Evolutionary conservation across 768 basidiomycete genomes (phyloP).

Genomic region (Rhizopogon vesiculosus): DNA sequence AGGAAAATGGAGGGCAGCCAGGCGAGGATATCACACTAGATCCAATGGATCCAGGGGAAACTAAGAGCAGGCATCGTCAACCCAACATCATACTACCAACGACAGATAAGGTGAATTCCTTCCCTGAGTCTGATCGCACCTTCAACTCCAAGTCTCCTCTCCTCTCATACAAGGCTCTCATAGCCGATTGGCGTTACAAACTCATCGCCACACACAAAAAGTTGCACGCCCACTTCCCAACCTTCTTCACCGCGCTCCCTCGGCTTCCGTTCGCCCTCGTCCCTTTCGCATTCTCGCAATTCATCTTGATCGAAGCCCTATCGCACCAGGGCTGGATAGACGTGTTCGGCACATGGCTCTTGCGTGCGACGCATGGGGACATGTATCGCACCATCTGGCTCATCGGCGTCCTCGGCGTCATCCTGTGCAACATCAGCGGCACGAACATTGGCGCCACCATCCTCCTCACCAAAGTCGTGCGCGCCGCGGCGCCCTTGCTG

Average conservation of each 20-base stretch:
- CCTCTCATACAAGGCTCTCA: neutral
- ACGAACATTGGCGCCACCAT: constrained; percentile 94
- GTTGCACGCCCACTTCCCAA: constrained; percentile 55
- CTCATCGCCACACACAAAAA: neutral
- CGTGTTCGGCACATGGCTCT: constrained; percentile 70
- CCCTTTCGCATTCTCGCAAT: constrained; percentile 92
- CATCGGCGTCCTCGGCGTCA: constrained; percentile 65
- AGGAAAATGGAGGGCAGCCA: neutral
- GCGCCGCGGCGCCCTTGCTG: constrained; percentile 36
- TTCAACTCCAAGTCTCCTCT: neutral
- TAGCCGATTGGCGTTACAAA: neutral
- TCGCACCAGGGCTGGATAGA: constrained; percentile 83
- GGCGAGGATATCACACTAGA: neutral
- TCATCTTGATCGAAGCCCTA: constrained; percentile 87
- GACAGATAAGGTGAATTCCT: neutral
- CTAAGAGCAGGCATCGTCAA: neutral
- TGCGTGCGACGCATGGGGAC: constrained; percentile 35
- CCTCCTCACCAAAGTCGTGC: constrained; percentile 76
- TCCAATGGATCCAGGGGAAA: neutral
- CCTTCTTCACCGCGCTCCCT: constrained; percentile 57
- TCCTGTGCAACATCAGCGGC: constrained; percentile 78
- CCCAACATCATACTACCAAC: neutral
- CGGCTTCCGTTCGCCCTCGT: constrained; percentile 78
- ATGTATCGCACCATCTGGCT: constrained; percentile 56
- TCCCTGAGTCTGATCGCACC: constrained; percentile 4